phyloP scores from a whole-genome alignment of 2,329 filamentous ascomycete species.

The Ophiostoma populinum region DNA sequence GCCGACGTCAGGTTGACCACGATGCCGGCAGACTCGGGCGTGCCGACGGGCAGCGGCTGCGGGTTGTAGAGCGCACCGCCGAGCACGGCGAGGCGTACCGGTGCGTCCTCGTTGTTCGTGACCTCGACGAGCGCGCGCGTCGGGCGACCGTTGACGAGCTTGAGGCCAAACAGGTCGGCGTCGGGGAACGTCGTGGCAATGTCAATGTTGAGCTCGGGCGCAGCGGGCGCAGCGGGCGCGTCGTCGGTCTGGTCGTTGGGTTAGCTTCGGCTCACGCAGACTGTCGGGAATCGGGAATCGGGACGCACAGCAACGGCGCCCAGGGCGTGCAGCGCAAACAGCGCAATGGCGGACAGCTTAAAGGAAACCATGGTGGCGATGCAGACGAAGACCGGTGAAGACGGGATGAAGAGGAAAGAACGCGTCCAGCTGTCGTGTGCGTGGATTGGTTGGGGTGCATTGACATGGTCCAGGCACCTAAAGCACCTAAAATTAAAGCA shows the following conservation, averaged over 20 bases:
- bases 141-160: conserved; percentile 81
- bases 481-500: no score
- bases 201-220: conserved; percentile 40
- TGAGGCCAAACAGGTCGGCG: conserved; percentile 80
- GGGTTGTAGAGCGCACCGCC: conserved; percentile 53
- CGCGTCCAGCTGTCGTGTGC: no score
- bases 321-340: conserved; percentile 53
- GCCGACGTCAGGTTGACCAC: conserved; percentile 73
- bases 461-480: no score
- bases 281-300: no score
- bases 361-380: conserved; percentile 49
- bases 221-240: conserved; percentile 10
- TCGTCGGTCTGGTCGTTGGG: conserved; percentile 6
- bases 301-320: conserved; percentile 43
- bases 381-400: conserved; percentile 4
- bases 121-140: conserved; percentile 71
- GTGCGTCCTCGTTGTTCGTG: conserved; percentile 62
- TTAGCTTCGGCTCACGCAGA: no score
- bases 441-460: no score
- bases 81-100: conserved; percentile 60
- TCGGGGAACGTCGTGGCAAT: conserved; percentile 46
- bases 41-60: conserved; percentile 31
- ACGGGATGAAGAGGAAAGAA: conserved; percentile 1
- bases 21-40: conserved; percentile 33
- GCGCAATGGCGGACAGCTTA: conserved; percentile 52